Percentiles rank a stretch among this genome's conserved stretches.
Conservation (phyloP, 208 protist species). For the Leishmania martiniquensis region DNA sequence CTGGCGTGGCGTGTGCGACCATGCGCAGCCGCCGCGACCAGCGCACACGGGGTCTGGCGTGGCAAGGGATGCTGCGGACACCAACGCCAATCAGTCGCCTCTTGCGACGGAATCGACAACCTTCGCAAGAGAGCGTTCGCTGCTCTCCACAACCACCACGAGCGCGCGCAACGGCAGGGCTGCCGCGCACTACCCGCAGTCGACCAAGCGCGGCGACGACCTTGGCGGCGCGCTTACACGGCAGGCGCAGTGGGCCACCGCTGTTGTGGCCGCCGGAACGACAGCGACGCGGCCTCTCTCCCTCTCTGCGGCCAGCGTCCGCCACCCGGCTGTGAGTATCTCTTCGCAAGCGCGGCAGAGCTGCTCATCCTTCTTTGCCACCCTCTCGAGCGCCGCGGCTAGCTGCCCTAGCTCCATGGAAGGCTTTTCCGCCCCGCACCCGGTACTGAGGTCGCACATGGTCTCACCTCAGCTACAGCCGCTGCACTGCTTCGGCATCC, state of each 20-base stretch:
- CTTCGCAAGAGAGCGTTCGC: background rate
- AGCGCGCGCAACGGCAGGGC: background rate
- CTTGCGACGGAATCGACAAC: background rate
- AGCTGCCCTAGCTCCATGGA: background rate
- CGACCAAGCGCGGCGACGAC: background rate
- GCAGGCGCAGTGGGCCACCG: no score
- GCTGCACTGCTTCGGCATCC: background rate
- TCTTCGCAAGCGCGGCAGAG: background rate
- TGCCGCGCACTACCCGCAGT: background rate
- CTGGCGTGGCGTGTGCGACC: background rate
- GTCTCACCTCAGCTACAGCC: conserved; percentile 3
- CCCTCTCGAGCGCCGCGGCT: conserved; percentile 3
- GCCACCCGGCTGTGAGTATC: background rate
- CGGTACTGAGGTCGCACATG: conserved; percentile 12
- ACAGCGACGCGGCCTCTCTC: background rate
- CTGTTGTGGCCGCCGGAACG: background rate
- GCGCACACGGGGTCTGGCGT: background rate
- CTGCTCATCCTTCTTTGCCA: background rate
- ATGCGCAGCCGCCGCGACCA: background rate
- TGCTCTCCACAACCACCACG: background rate
- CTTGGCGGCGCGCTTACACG: background rate
- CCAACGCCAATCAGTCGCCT: background rate
- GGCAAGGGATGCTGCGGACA: background rate
- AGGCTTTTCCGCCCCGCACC: conserved; percentile 1
- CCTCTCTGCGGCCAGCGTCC: background rate